A percentile compares a stretch with the other conserved stretches of the same genome.
Evolutionary conservation across 2,329 filamentous ascomycete species (phyloP).

Genomic region (Trichophyton schoenleinii): DNA sequence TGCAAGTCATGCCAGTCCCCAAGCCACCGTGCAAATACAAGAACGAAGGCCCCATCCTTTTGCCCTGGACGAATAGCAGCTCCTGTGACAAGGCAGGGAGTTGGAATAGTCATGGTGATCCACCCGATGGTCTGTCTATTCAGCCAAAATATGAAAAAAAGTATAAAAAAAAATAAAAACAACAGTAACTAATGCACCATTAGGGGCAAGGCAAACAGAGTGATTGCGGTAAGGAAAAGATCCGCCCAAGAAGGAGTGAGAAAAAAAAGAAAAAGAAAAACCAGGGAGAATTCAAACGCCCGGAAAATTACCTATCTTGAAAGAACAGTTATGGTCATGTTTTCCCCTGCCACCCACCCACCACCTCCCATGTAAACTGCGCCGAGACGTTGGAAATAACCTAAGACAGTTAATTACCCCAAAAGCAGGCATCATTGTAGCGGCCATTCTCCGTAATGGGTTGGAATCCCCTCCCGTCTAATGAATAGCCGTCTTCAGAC

Average conservation of each 20-base stretch:
- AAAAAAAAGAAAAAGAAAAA: background rate
- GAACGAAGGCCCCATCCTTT: background rate
- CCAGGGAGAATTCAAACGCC: background rate
- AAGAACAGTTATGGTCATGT: background rate
- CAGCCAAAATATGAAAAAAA: background rate
- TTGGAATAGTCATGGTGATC: background rate
- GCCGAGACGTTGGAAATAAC: background rate
- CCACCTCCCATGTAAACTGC: background rate
- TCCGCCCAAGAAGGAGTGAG: background rate
- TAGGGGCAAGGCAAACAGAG: background rate
- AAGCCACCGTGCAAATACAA: background rate
- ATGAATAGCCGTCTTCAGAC: slow-evolving; percentile 13
- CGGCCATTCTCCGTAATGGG: slow-evolving; percentile 8
- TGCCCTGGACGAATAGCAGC: background rate
- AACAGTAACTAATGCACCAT: background rate
- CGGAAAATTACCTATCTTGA: background rate
- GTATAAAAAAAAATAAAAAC: background rate
- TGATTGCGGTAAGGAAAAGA: background rate
- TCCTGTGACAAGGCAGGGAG: background rate
- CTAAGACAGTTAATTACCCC: slow-evolving; percentile 10
- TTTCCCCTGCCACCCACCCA: background rate
- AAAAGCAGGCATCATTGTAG: slow-evolving; percentile 10
- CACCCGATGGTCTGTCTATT: background rate
- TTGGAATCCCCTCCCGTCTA: slow-evolving; percentile 10
- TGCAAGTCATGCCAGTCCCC: background rate